phyloP scores from a whole-genome alignment of 768 basidiomycete genomes.

The Rhizopogon vinicolor region DNA sequence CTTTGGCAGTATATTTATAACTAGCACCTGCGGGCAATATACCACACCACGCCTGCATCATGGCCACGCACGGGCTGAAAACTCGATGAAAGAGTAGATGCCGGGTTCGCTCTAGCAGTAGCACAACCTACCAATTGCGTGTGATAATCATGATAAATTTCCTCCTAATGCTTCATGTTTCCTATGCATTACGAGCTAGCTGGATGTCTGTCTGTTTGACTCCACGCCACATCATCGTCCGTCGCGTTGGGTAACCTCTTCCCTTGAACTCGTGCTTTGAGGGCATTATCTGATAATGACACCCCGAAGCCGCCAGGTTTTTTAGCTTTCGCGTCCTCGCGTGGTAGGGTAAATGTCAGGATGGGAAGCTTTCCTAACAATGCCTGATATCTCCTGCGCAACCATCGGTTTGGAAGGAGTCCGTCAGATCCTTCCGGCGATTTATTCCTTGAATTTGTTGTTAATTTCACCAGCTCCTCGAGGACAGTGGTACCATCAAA shows the following conservation, averaged over 20 bases:
- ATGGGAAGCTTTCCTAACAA: conserved; percentile 61
- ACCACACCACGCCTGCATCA: background rate
- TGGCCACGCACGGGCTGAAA: background rate
- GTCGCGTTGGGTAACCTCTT: conserved; percentile 19
- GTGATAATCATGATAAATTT: no score
- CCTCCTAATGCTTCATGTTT: background rate
- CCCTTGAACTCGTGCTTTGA: conserved; percentile 12
- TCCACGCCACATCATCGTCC: conserved; percentile 32
- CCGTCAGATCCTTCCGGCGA: conserved; percentile 20
- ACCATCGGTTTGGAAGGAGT: conserved; percentile 21
- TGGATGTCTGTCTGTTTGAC: conserved; percentile 9
- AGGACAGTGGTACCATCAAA: conserved; percentile 40
- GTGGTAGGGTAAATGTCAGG: conserved; percentile 30
- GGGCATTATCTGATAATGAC: conserved; percentile 26
- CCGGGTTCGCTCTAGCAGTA: background rate
- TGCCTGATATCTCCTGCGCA: conserved; percentile 50
- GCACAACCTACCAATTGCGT: no score
- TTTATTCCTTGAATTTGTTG: conserved; percentile 26
- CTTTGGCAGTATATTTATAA: conserved; percentile 1
- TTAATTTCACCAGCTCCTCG: conserved; percentile 42
- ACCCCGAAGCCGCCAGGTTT: conserved; percentile 22
- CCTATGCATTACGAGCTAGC: background rate
- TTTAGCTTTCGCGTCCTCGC: background rate
- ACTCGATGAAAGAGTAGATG: background rate
- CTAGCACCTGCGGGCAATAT: conserved; percentile 5